Evolutionary conservation across 2,329 filamentous ascomycete genomes (phyloP).

Genomic region (Sporothrix schenckii): DNA sequence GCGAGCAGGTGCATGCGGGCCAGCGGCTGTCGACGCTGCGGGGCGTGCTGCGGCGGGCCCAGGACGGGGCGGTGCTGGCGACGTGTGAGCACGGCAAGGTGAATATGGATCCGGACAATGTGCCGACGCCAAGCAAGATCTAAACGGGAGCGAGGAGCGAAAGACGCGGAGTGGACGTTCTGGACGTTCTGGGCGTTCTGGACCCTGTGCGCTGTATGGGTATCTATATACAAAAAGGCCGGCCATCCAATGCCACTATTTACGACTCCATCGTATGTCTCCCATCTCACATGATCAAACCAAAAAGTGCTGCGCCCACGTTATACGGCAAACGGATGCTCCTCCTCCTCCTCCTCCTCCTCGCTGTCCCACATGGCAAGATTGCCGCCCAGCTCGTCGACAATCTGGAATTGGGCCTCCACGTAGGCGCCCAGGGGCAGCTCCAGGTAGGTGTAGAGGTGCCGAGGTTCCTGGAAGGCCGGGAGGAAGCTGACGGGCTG

Average conservation of each 20-base stretch:
- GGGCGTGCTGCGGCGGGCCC: conserved; percentile 58
- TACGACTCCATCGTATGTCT: background rate
- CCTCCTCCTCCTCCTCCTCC: too few species aligned
- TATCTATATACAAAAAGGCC: conserved; percentile 5
- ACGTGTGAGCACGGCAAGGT: conserved; percentile 68
- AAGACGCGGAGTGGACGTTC: background rate
- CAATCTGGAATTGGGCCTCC: conserved; percentile 11
- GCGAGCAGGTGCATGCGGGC: conserved; percentile 62
- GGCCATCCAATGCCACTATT: background rate
- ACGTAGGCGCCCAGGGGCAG: conserved; percentile 1
- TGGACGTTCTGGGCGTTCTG: background rate
- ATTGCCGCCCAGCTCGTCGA: conserved; percentile 1
- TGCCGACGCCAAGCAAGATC: background rate
- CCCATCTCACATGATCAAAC: too few species aligned
- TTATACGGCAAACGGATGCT: background rate
- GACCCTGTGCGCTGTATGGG: background rate
- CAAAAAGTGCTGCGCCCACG: background rate
- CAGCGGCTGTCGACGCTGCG: conserved; percentile 56
- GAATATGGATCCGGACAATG: conserved; percentile 54
- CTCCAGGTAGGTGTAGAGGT: conserved; percentile 3
- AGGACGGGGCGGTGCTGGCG: conserved; percentile 57
- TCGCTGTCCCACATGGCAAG: conserved; percentile 33
- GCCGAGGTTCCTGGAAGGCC: conserved; percentile 1
- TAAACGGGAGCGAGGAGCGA: background rate
- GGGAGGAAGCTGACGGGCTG: conserved; percentile 4